These are phyloP conservation scores for Candida peoriensis DNA, from an alignment of 805 yeast species.

Conservation along the genomic window DNA sequence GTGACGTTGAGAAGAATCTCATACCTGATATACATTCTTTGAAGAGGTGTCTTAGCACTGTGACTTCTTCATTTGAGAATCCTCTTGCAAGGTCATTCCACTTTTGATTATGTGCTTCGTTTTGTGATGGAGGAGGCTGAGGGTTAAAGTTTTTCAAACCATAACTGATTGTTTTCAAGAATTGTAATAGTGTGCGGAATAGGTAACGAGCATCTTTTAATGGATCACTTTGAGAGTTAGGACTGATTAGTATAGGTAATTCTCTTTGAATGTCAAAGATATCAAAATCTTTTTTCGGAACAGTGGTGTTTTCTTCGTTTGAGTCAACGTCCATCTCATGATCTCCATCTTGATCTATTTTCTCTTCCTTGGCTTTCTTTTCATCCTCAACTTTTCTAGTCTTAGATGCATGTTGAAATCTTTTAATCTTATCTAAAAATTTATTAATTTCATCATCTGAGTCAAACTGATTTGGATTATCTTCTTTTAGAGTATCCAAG, in stretches of 20 bases:
- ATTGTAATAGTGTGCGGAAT: constrained; percentile 84
- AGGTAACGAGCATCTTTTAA: constrained; percentile 83
- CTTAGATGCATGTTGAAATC: constrained; percentile 5
- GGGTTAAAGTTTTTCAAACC: constrained; percentile 90
- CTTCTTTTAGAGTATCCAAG: constrained; percentile 25
- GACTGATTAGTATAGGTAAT: constrained; percentile 56
- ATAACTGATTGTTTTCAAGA: constrained; percentile 82
- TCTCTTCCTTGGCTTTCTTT: not conserved
- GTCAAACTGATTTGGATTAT: constrained; percentile 28
- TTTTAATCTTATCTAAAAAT: constrained; percentile 23
- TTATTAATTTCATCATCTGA: constrained; percentile 33
- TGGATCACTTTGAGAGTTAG: constrained; percentile 49
- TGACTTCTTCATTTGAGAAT: constrained; percentile 78
- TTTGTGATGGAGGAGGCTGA: constrained; percentile 52
- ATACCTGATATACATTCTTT: constrained; percentile 82
- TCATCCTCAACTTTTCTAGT: constrained; percentile 1
- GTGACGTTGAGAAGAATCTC: constrained; percentile 57
- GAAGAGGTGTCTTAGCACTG: constrained; percentile 69
- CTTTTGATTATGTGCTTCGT: constrained; percentile 43
- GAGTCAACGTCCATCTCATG: constrained; percentile 9
- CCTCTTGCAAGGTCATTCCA: constrained; percentile 88
- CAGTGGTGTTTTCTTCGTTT: not conserved
- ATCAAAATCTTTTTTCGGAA: constrained; percentile 24
- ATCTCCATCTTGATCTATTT: constrained; percentile 25
- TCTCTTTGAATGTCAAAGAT: constrained; percentile 42